Base-by-base conservation (phyloP, 176 grass and related monocot genomes). In the Thinopyrum elongatum region DNA sequence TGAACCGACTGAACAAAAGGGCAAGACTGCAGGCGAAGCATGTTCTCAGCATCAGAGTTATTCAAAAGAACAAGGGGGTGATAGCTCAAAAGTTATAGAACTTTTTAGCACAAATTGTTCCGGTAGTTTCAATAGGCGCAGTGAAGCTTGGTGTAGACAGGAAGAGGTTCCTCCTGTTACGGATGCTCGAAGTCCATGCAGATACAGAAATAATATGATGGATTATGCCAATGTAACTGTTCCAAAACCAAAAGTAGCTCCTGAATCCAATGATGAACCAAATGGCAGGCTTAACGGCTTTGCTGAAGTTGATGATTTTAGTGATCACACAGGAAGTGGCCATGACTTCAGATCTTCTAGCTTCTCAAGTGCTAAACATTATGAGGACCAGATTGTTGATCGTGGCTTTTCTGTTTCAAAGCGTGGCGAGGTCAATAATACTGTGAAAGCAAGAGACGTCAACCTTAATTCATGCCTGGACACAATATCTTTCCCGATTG, bases 401-500 rank as follows among this genome's bases (percentile, higher is more conserved):
- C 75, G n/a, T 76, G 72, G 83, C 57, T 26, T 79, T 47, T 14
- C 65, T 89, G 57, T 63, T 83, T 53, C 67, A 26, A 87, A 84
- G 78, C 77, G 75, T 61, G 80, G 31, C 27, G 79, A 80, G 61
- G 41, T 82, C 82, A 83, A 41, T 87, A 76, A 89, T 38, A 70
- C 51, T 86, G 35, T 75, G 35, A 88, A 90, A 82, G 60, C 67
- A 85, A 89, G 89, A 80, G 83, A 79, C 55, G 88, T 80, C 78
- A 90, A 87, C 58, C 88, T 82, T 28, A 86, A 88, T 86, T 82
- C 88, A 79, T 51, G 60, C 76, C 59, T 72, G 27, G 38, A 85
- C 76, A 85, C 91, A 12, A 72, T 85, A 70, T 91, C 62, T 66
- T 93, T 84, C 23, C 78, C 91, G 85, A 84, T 83, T 86, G 79